A percentile compares a stretch with the other conserved stretches of the same genome.
phyloP scores from a whole-genome alignment of 371 early-diverging fungal genomes.

The Syncephalastrum sp. region DNA sequence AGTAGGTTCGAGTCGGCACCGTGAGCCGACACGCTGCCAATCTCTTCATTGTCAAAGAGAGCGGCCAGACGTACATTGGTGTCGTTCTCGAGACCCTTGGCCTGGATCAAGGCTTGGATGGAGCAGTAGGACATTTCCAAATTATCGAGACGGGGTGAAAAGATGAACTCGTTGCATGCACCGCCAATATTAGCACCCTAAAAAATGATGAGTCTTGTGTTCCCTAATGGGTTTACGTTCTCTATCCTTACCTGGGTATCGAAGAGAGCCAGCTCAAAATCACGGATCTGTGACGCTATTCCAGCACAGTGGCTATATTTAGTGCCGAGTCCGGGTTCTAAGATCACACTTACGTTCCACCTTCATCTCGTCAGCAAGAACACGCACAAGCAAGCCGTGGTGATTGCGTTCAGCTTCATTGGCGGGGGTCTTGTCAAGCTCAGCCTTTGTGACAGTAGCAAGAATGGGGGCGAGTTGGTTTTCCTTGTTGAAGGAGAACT shows the following conservation, averaged over 20 bases:
- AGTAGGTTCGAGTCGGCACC: constrained; percentile 94
- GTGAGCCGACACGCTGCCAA: constrained; percentile 93
- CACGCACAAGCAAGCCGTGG: constrained; percentile 74
- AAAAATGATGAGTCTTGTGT: not conserved
- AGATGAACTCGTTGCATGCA: constrained; percentile 88
- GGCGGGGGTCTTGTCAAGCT: constrained; percentile 23
- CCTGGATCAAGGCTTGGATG: constrained; percentile 57
- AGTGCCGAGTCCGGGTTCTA: not conserved
- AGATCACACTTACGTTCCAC: constrained; percentile 53
- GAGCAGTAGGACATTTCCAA: constrained; percentile 91
- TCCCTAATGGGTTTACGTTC: not conserved
- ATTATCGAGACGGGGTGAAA: constrained; percentile 94
- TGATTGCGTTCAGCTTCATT: constrained; percentile 56
- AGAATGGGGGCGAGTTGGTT: constrained; percentile 89
- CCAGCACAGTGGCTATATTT: not conserved
- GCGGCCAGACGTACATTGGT: constrained; percentile 82
- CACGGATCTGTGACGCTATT: constrained; percentile 73
- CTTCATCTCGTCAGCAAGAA: constrained; percentile 74
- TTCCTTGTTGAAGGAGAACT: constrained; percentile 95
- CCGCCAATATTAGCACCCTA: constrained; percentile 78
- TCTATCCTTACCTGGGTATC: constrained; percentile 46
- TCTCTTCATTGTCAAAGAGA: constrained; percentile 97
- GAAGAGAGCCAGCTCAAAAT: constrained; percentile 95
- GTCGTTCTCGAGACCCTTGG: constrained; percentile 59
- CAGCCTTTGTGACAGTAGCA: constrained; percentile 71